Percentiles rank a stretch among this genome's conserved stretches.
Conservation (phyloP, 192 early-diverging fungal genomes). For the Linnemannia hyalina region DNA sequence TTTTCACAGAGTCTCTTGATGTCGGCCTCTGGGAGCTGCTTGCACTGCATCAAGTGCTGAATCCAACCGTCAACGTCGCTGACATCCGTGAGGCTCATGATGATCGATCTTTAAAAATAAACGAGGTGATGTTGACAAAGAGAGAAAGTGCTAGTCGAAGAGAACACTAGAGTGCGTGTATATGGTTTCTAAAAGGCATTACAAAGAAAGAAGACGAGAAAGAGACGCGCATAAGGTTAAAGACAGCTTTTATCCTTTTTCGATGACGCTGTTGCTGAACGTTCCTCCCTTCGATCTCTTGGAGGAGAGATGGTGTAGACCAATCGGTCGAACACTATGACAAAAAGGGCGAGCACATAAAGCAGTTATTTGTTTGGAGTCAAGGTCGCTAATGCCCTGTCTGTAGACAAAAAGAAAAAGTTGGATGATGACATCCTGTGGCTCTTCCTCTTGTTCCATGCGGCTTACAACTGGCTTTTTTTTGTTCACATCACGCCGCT, state of each 20-base stretch:
- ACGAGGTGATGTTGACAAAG: neutral
- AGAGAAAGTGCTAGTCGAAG: neutral
- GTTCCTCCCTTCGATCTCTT: neutral
- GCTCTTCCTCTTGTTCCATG: neutral
- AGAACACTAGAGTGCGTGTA: neutral
- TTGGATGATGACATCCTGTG: neutral
- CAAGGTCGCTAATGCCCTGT: too few relatives aligned
- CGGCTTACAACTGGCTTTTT: neutral
- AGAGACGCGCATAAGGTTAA: neutral
- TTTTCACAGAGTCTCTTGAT: conserved; percentile 98
- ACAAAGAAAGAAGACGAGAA: neutral
- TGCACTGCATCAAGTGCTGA: conserved; percentile 90
- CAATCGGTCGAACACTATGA: neutral
- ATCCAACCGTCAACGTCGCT: conserved; percentile 95
- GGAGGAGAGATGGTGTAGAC: neutral
- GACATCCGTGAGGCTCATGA: conserved; percentile 72
- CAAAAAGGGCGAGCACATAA: too few relatives aligned
- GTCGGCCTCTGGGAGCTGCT: conserved; percentile 93
- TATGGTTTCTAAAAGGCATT: neutral
- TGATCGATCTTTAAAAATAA: neutral
- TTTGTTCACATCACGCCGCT: neutral
- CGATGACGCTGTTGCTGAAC: neutral
- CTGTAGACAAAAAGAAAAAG: too few relatives aligned
- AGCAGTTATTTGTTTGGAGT: too few relatives aligned
- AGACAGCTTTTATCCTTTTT: neutral